phyloP scores from a whole-genome alignment of 148 eudicot species.

The Vaccinium vitisidaea region DNA sequence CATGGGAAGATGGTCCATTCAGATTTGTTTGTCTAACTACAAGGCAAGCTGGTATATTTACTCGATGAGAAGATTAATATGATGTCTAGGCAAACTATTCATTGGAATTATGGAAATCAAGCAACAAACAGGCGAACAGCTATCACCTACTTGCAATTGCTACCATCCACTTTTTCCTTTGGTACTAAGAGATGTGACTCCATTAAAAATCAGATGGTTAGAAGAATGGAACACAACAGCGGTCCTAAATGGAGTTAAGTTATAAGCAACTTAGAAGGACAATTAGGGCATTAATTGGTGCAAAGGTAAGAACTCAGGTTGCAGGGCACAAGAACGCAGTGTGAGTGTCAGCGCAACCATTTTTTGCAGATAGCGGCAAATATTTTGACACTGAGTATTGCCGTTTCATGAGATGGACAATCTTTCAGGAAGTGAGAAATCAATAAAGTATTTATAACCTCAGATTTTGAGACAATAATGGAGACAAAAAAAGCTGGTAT shows the following conservation, averaged over 20 bases:
- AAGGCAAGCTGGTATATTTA: background rate
- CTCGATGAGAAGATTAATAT: background rate
- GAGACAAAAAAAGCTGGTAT: too few relatives aligned
- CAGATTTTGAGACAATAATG: background rate
- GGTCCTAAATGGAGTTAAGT: too few relatives aligned
- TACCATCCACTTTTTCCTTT: background rate
- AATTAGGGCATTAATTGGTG: background rate
- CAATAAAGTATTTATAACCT: background rate
- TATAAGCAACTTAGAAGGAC: too few relatives aligned
- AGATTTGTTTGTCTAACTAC: too few relatives aligned
- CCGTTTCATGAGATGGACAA: background rate
- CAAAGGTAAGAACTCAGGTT: background rate
- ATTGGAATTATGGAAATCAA: background rate
- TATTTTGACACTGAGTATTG: background rate
- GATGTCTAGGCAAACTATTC: background rate
- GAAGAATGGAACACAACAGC: too few relatives aligned
- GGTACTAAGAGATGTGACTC: background rate
- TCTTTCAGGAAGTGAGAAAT: background rate
- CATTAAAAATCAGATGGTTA: too few relatives aligned
- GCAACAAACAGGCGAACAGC: background rate
- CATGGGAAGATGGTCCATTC: too few relatives aligned
- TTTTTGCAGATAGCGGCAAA: background rate
- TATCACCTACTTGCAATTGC: background rate
- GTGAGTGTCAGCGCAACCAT: background rate
- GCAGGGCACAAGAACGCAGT: background rate